Evolutionary conservation across 208 protist genomes (phyloP).

Genomic region (Vickermania spadyakhi): DNA sequence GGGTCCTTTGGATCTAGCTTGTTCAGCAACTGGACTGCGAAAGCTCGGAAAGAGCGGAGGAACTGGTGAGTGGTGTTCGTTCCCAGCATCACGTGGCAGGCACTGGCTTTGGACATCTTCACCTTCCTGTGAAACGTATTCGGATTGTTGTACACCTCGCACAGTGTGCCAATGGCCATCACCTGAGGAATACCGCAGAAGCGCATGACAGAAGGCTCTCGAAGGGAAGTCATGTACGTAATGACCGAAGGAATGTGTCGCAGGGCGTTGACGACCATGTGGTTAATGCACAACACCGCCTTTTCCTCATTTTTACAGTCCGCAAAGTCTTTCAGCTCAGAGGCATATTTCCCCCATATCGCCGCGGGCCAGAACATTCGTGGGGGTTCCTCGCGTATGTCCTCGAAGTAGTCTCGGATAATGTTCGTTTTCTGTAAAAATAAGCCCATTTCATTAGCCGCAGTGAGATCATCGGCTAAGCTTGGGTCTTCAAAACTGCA

Average conservation of each 20-base stretch:
- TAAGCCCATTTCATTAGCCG: conserved; percentile 93
- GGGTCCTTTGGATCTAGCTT: conserved; percentile 15
- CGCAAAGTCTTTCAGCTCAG: conserved; percentile 56
- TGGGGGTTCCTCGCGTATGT: conserved; percentile 81
- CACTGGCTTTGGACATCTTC: conserved; percentile 86
- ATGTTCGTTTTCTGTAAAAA: conserved; percentile 98
- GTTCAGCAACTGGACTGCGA: conserved; percentile 24
- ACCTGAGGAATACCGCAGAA: conserved; percentile 97
- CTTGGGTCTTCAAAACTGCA: conserved; percentile 73
- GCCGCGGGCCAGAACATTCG: conserved; percentile 93
- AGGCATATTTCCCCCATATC: conserved; percentile 76
- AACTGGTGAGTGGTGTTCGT: conserved; percentile 24
- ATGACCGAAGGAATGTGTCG: conserved; percentile 82
- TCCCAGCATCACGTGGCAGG: conserved; percentile 51
- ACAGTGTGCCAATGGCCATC: conserved; percentile 95
- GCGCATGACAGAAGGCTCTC: conserved; percentile 80
- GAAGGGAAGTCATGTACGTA: conserved; percentile 78
- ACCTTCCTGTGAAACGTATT: conserved; percentile 89
- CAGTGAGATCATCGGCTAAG: conserved; percentile 45
- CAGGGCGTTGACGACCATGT: conserved; percentile 91
- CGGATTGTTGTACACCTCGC: conserved; percentile 91
- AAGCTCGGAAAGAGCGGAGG: conserved; percentile 24
- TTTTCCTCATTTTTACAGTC: conserved; percentile 22
- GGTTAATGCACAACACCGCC: conserved; percentile 89
- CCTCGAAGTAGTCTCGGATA: conserved; percentile 96